A percentile compares a stretch with the other conserved stretches of the same genome.
These are phyloP conservation scores for Scolecobasidium constrictum DNA, from an alignment of 2,329 filamentous ascomycete species.

Conservation along the genomic window DNA sequence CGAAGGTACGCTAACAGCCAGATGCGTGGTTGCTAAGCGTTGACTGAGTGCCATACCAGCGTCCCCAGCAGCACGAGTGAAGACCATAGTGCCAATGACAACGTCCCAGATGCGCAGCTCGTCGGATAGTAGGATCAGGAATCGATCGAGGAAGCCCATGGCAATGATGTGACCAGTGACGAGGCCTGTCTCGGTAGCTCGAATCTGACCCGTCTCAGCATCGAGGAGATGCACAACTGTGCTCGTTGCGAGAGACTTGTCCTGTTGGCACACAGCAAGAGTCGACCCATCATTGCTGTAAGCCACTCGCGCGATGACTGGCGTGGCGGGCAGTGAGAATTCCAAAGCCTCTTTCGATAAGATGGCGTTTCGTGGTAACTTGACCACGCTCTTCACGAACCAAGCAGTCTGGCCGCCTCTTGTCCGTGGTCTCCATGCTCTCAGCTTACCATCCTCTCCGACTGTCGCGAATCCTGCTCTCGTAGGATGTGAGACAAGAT, in stretches of 20 bases:
- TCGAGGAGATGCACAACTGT: constrained; percentile 69
- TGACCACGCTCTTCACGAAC: not conserved
- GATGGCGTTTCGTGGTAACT: constrained; percentile 9
- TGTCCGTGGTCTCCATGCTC: constrained; percentile 69
- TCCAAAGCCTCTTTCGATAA: constrained; percentile 20
- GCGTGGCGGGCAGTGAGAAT: constrained; percentile 13
- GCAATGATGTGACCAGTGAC: constrained; percentile 54
- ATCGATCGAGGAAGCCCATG: constrained; percentile 61
- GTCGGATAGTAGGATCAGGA: constrained; percentile 64
- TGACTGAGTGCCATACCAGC: constrained; percentile 23
- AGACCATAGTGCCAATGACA: constrained; percentile 64
- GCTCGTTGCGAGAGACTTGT: constrained; percentile 22
- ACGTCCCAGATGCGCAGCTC: constrained; percentile 74
- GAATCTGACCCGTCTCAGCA: constrained; percentile 54
- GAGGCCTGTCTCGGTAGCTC: constrained; percentile 55
- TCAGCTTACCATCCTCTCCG: constrained; percentile 66
- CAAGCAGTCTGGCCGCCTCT: constrained; percentile 54
- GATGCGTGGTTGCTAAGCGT: constrained; percentile 37
- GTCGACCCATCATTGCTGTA: constrained; percentile 81
- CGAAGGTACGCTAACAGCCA: constrained; percentile 57
- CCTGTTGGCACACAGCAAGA: constrained; percentile 49
- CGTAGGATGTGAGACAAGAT: constrained; percentile 59
- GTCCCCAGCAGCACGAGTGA: constrained; percentile 48
- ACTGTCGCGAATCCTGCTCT: constrained; percentile 70
- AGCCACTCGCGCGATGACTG: constrained; percentile 46